phyloP scores from a whole-genome alignment of 78 protist genomes.

The Diacronema lutheri region DNA sequence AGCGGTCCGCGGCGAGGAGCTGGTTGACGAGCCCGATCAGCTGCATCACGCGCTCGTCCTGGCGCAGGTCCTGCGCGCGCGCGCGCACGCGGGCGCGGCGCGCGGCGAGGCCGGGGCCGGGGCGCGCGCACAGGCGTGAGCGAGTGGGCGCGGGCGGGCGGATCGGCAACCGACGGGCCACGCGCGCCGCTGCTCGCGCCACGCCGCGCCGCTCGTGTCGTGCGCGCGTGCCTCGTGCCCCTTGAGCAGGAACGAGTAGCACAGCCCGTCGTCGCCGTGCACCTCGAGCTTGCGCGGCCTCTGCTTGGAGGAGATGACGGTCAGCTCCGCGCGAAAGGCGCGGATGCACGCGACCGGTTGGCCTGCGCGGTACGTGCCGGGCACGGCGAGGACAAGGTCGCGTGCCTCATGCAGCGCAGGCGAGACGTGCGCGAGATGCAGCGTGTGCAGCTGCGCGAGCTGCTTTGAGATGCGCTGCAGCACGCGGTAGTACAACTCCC shows the following conservation, averaged over 20 bases:
- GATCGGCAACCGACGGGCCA: too few relatives aligned
- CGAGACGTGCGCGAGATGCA: constrained; percentile 88
- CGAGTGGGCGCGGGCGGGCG: too few relatives aligned
- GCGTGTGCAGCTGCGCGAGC: constrained; percentile 75
- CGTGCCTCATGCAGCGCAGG: constrained; percentile 53
- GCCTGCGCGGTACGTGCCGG: constrained; percentile 82
- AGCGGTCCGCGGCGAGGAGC: constrained; percentile 48
- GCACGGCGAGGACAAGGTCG: constrained; percentile 92
- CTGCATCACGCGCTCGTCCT: constrained; percentile 83
- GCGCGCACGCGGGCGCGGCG: not conserved
- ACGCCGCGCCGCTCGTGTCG: constrained; percentile 51
- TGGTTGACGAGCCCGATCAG: constrained; percentile 97
- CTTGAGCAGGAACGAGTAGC: constrained; percentile 85
- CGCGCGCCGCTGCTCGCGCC: not conserved
- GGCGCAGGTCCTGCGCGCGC: constrained; percentile 22
- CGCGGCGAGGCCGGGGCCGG: too few relatives aligned
- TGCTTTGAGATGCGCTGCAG: constrained; percentile 87
- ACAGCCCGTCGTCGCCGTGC: constrained; percentile 17
- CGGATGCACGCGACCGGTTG: constrained; percentile 73
- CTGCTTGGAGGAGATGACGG: constrained; percentile 95
- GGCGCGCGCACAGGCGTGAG: too few relatives aligned
- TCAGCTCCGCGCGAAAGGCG: constrained; percentile 71
- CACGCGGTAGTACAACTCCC: too few relatives aligned
- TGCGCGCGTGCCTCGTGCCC: constrained; percentile 84
- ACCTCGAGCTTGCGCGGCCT: constrained; percentile 92